These are phyloP conservation scores for Tetrapyrgos nigripes DNA, from an alignment of 1,284 basidiomycete species.

Conservation along the genomic window DNA sequence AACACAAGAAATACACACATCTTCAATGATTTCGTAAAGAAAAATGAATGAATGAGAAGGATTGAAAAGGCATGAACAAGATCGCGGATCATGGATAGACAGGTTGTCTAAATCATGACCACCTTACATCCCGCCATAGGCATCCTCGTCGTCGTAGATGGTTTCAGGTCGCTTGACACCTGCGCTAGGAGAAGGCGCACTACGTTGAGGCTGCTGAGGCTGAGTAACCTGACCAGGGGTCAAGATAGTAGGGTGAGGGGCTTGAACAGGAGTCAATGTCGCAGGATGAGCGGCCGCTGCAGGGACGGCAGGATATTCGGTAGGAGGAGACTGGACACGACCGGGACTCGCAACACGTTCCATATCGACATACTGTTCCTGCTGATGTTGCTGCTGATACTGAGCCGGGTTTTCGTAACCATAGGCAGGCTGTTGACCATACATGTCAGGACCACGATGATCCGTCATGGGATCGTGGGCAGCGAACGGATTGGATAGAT, in stretches of 20 bases:
- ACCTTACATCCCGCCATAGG: slow-evolving; percentile 19
- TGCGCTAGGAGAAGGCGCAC: background rate
- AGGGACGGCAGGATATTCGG: slow-evolving; percentile 2
- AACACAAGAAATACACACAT: background rate
- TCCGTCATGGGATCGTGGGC: slow-evolving; percentile 5
- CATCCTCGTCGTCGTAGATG: slow-evolving; percentile 25
- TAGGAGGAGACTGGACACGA: background rate
- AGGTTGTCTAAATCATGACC: too few species aligned
- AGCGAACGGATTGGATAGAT: background rate
- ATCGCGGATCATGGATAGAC: too few species aligned
- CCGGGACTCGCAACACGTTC: slow-evolving; percentile 12
- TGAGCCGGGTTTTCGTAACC: background rate
- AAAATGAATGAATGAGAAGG: background rate
- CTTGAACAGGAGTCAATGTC: slow-evolving; percentile 4
- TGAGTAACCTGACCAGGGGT: background rate
- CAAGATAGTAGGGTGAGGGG: slow-evolving; percentile 1
- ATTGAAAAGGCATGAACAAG: background rate
- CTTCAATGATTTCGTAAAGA: background rate
- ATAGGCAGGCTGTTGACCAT: background rate
- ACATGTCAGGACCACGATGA: slow-evolving; percentile 2
- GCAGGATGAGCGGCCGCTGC: slow-evolving; percentile 1
- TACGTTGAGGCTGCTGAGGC: background rate
- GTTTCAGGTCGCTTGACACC: slow-evolving; percentile 19
- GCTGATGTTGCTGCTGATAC: background rate
- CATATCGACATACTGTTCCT: slow-evolving; percentile 14